Percentiles rank a stretch among this genome's conserved stretches.
phyloP scores from a whole-genome alignment of 306 rosid species.

The Cucurbita maxima region DNA sequence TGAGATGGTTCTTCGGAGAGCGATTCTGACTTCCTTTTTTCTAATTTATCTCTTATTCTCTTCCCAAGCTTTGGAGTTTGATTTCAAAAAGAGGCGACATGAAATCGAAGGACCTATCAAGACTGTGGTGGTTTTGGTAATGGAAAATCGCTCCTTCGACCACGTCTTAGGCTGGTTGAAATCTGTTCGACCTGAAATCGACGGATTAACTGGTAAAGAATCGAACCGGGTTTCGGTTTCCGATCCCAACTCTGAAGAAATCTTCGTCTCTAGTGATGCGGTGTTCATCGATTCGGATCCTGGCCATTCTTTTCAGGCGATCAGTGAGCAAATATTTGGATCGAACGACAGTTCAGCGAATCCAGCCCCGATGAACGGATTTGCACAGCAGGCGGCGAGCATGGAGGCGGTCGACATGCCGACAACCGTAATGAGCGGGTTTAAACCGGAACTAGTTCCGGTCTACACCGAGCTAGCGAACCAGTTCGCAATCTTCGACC shows the following conservation, averaged over 20 bases:
- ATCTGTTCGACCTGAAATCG: slow-evolving; percentile 56
- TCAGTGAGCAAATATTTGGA: slow-evolving; percentile 76
- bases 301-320: slow-evolving; percentile 89
- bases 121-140: slow-evolving; percentile 60
- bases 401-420: slow-evolving; percentile 17
- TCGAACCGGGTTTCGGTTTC: slow-evolving; percentile 35
- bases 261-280: slow-evolving; percentile 45
- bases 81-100: slow-evolving; percentile 19
- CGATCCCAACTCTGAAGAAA: slow-evolving; percentile 22
- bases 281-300: slow-evolving; percentile 61
- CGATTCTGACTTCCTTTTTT: slow-evolving; percentile 3
- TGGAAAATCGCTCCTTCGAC: slow-evolving; percentile 97
- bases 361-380: slow-evolving; percentile 73
- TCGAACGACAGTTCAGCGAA: slow-evolving; percentile 25
- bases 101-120: slow-evolving; percentile 62
- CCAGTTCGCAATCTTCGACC: slow-evolving; percentile 53
- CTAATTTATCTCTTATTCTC: slow-evolving; percentile 31
- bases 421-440: slow-evolving; percentile 71
- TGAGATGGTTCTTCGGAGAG: slow-evolving; percentile 49
- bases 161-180: slow-evolving; percentile 81
- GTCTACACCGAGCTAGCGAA: slow-evolving; percentile 47
- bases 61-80: slow-evolving; percentile 8
- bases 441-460: slow-evolving; percentile 53
- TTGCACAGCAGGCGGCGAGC: slow-evolving; percentile 69
- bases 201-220: slow-evolving; percentile 58